A percentile compares a stretch with the other conserved stretches of the same genome.
phyloP scores from a whole-genome alignment of 768 basidiomycete species.

The Sarcodon sp. region DNA sequence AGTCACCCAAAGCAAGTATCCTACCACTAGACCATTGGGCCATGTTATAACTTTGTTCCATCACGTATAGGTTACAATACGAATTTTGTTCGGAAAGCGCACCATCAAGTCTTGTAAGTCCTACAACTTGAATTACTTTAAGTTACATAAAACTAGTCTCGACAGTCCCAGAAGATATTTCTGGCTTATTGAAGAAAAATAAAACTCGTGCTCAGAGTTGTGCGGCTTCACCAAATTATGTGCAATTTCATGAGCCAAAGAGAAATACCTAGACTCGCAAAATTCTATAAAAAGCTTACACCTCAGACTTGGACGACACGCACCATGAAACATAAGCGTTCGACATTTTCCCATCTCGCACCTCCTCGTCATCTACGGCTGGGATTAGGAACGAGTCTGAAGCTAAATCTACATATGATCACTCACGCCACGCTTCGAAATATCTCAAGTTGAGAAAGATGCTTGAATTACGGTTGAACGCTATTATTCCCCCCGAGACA shows the following conservation, averaged over 20 bases:
- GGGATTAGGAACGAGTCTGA: not conserved
- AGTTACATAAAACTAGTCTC: not conserved
- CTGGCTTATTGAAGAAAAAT: slow-evolving; percentile 86
- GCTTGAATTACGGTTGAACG: slow-evolving; percentile 85
- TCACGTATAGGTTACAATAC: no score
- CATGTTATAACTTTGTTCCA: not conserved
- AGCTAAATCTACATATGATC: not conserved
- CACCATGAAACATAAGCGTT: slow-evolving; percentile 79
- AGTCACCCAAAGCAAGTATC: slow-evolving; percentile 35
- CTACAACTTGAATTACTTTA: no score
- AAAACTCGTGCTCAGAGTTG: slow-evolving; percentile 90
- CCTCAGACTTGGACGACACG: slow-evolving; percentile 6
- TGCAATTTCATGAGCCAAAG: slow-evolving; percentile 85
- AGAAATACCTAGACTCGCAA: slow-evolving; percentile 55
- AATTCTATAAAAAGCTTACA: not conserved
- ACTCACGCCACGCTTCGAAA: slow-evolving; percentile 78
- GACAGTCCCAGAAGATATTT: slow-evolving; percentile 24
- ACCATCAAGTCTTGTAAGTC: no score
- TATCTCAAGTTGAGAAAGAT: slow-evolving; percentile 84
- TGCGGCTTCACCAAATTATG: slow-evolving; percentile 84
- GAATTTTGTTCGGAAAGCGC: no score
- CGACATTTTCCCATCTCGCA: slow-evolving; percentile 32
- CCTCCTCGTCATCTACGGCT: slow-evolving; percentile 56
- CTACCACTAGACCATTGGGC: slow-evolving; percentile 34
- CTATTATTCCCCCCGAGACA: slow-evolving; percentile 66